Base-by-base conservation (phyloP, 2,329 filamentous ascomycete genomes). In the Pseudogymnoascus sp. region DNA sequence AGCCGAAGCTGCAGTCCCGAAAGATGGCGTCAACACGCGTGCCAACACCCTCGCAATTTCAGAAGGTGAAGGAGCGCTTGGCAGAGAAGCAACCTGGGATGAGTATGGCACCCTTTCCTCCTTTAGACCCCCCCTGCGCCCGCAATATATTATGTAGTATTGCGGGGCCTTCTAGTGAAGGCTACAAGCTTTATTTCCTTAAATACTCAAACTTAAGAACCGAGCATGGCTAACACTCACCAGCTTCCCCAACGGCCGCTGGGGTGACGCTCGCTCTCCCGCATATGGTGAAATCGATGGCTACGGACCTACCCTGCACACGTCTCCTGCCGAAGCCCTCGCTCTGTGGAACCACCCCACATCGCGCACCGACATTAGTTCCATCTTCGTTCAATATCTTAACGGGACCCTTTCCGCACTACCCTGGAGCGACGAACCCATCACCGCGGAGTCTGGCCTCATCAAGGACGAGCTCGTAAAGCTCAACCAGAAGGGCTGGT, bases 221-320 rank as follows among this genome's bases (percentile, higher is more conserved):
- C 29, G 29, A 55, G 33, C 7, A 55, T 52, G 4, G 35, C 48
- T 55, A 55, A 55, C 48, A 6, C 48, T 9, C 29, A 27, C n/a
- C 18, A 59, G 58, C 72, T 99, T 92, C 74, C 93, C 93, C 65
- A 97, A 97, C 78, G 94, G 93, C 29, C 85, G 93, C 61, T 97
- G 93, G 86, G 93, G 93, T 72, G 93, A 97, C 70, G 89, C 92
- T 4, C 84, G 92, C 61, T 96, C 92, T 2, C 92, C 92, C 1
- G 93, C 93, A 0, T 97, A 96, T 72, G 93, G 93, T 69, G 92
- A 97, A 74, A 97, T 97, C 63, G 92, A 97, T 71, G 93, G 93
- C n/a, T 97, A 97, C 72, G 94, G 94, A 9, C 92, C 95, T n/a
- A 94, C 88, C 62, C 80, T 99, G 39, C 94, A 97, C 76, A 90